Evolutionary conservation across 2,329 filamentous ascomycete genomes (phyloP).

Genomic region (Fusarium begoniae): DNA sequence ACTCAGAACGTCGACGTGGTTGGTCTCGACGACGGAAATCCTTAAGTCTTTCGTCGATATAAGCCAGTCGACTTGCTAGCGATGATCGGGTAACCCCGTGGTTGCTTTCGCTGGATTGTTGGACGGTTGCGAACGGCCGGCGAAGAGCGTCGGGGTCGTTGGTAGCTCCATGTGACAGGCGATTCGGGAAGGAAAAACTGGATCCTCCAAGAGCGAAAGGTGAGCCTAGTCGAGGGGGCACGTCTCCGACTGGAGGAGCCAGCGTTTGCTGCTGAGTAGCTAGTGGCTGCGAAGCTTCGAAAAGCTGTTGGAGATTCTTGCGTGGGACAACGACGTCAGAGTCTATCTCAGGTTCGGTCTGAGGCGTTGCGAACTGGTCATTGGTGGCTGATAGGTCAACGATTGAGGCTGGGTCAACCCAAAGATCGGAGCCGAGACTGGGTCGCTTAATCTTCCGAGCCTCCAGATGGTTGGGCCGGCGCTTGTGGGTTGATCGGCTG

Average conservation of each 20-base stretch:
- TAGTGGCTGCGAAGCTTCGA: constrained; percentile 45
- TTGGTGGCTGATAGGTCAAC: constrained; percentile 35
- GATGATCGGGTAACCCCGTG: constrained; percentile 52
- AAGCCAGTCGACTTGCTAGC: constrained; percentile 62
- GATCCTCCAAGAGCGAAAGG: constrained; percentile 62
- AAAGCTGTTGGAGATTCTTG: constrained; percentile 54
- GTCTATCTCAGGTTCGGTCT: constrained; percentile 22
- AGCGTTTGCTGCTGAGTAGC: constrained; percentile 25
- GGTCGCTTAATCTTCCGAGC: constrained; percentile 61
- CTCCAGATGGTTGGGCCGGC: constrained; percentile 61
- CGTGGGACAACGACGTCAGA: constrained; percentile 53
- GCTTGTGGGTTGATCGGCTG: constrained; percentile 65
- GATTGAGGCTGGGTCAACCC: constrained; percentile 55
- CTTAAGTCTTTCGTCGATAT: constrained; percentile 66
- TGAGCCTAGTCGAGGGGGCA: constrained; percentile 64
- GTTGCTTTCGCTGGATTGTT: constrained; percentile 54
- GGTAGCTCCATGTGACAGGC: constrained; percentile 58
- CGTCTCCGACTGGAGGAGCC: constrained; percentile 45
- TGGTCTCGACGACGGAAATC: constrained; percentile 59
- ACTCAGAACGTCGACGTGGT: constrained; percentile 58
- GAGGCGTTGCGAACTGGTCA: constrained; percentile 49
- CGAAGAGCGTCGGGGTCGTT: constrained; percentile 57
- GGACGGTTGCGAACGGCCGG: constrained; percentile 66
- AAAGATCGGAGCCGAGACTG: constrained; percentile 64
- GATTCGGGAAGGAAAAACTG: constrained; percentile 70